Percentiles rank a stretch among this genome's conserved stretches.
Conservation (phyloP, 2,329 filamentous ascomycete species). For the Bipolaris zeicola region DNA sequence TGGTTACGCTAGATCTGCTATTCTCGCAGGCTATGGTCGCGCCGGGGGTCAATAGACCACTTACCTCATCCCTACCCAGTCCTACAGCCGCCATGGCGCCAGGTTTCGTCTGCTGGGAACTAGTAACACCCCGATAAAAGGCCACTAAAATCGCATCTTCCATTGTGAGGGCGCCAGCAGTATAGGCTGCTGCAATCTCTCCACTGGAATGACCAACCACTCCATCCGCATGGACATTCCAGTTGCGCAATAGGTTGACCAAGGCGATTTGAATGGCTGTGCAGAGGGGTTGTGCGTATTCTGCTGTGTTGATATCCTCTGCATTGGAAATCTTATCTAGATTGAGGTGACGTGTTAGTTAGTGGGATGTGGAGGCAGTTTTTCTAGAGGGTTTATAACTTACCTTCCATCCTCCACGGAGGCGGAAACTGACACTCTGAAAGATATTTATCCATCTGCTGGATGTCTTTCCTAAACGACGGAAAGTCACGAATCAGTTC, state of each 20-base stretch:
- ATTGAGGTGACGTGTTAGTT: too few species aligned
- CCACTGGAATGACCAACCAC: slow-evolving; percentile 31
- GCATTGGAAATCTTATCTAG: neutral
- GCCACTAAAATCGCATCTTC: neutral
- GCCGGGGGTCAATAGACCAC: neutral
- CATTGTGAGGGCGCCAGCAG: slow-evolving; percentile 10
- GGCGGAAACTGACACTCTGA: too few species aligned
- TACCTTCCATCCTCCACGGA: neutral
- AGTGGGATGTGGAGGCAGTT: too few species aligned
- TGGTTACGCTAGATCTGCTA: neutral
- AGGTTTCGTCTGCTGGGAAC: too few species aligned
- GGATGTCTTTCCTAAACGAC: too few species aligned
- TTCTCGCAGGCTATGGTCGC: neutral
- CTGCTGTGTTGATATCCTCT: neutral
- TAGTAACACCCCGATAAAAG: slow-evolving; percentile 49
- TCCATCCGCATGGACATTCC: slow-evolving; percentile 16
- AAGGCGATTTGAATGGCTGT: neutral
- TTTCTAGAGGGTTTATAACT: neutral
- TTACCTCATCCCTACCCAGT: neutral
- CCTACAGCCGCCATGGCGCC: neutral
- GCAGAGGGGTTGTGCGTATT: neutral
- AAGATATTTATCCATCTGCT: neutral
- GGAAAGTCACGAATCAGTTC: slow-evolving; percentile 32
- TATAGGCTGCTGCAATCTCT: slow-evolving; percentile 34
- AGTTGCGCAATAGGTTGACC: slow-evolving; percentile 7